phyloP scores from a whole-genome alignment of 176 grass and related monocot species.

The Phoenix dactylifera region DNA sequence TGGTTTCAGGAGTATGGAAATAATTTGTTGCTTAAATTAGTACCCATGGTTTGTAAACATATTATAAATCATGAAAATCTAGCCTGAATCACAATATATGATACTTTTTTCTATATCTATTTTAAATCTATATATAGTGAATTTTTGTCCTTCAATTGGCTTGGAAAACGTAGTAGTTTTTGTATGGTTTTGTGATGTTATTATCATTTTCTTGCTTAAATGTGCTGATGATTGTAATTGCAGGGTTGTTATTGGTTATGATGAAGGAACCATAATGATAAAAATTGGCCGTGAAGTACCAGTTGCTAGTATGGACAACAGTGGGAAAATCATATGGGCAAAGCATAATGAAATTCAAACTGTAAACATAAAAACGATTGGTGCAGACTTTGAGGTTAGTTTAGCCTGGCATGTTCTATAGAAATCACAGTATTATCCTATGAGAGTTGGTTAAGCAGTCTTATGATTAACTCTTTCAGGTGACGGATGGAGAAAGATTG shows the following conservation, averaged over 20 bases:
- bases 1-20: no score
- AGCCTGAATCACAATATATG: no score
- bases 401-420: background rate
- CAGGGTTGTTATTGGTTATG: constrained; percentile 53
- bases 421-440: background rate
- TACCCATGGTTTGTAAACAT: no score
- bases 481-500: constrained; percentile 89
- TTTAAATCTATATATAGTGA: no score
- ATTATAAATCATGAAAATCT: no score
- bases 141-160: no score
- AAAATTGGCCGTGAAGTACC: constrained; percentile 63
- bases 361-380: constrained; percentile 26
- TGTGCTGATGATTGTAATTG: background rate
- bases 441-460: background rate
- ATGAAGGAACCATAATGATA: constrained; percentile 79
- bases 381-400: constrained; percentile 20
- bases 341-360: constrained; percentile 45
- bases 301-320: constrained; percentile 62
- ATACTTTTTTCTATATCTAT: no score
- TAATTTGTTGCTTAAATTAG: no score
- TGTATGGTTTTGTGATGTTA: background rate
- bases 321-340: constrained; percentile 62
- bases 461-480: constrained; percentile 29
- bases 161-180: no score
- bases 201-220: background rate